Base-by-base conservation (phyloP, 2,329 filamentous ascomycete species). In the Periconia sp. region DNA sequence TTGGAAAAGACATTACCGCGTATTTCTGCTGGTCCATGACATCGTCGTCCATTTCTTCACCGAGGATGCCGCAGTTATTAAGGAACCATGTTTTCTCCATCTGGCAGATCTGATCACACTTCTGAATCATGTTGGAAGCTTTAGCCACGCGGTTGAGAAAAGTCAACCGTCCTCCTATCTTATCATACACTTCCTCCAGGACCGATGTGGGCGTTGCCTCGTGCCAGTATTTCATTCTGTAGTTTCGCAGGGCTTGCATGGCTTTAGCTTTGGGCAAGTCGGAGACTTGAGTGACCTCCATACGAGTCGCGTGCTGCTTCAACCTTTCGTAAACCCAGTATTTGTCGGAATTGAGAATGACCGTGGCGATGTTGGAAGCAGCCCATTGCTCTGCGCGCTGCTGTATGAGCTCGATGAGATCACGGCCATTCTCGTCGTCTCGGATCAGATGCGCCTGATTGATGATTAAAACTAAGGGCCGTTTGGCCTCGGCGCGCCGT, bases 11-110 rank as follows among this genome's bases (percentile, higher is more conserved):
- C 10, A 83, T 76, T 79, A 91, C 89, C 44, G 92, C 91, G 80
- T 91, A 97, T 73, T 97, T 97, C 71, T 97, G 92, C 74, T 97
- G 90, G 68, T 97, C 91, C 88, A 97, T 97, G 62, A 97, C 94
- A 70, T 99, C 94, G 74, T 97, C 94, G 63, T 97, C 94, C 88
- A 89, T 92, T 58, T 87, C 86, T 56, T 77, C 79, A 17, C 89
- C 89, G 1, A 92, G 79, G 50, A 92, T 89, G 79, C 88, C 89
- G 70, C 88, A 91, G 68, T 76, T 86, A 73, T 91, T 92, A 18
- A 92, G 74, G 62, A 92, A 87, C 89, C 89, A 92, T 0, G 85
- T 87, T 70, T 89, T 90, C 68, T 92, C 89, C 40, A 81, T 82
- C 35, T 84, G 77, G 65, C 84, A 88, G 60, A 92, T 91, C 18